Evolutionary conservation across 345 rosid species (phyloP).

Genomic region (Eucalyptus tenuipes): DNA sequence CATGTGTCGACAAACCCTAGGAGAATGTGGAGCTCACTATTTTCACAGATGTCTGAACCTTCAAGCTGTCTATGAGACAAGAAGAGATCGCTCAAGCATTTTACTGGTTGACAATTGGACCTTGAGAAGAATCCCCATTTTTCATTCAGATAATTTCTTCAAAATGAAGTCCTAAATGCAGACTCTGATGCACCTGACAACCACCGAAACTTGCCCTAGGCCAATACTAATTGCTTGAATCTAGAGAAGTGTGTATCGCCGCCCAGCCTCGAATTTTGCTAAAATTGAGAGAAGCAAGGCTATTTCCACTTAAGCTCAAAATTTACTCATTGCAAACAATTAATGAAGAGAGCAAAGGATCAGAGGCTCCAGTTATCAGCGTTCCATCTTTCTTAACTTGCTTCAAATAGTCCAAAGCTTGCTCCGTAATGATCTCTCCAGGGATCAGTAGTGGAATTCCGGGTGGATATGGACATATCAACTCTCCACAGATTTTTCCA

Average conservation of each 20-base stretch:
- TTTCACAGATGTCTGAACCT: background rate
- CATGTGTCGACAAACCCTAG: background rate
- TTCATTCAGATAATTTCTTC: background rate
- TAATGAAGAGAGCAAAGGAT: constrained; percentile 31
- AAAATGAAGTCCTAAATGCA: background rate
- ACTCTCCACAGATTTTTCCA: constrained; percentile 39
- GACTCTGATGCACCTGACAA: background rate
- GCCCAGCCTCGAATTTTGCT: background rate
- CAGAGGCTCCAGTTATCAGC: constrained; percentile 36
- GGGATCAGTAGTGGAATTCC: constrained; percentile 46
- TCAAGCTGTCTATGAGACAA: background rate
- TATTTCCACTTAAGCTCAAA: background rate
- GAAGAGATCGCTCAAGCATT: background rate
- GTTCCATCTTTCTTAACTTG: constrained; percentile 22
- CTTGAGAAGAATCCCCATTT: background rate
- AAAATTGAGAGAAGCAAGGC: background rate
- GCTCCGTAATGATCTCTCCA: constrained; percentile 33
- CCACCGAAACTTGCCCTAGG: background rate
- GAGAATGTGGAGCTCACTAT: background rate
- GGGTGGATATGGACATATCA: constrained; percentile 53
- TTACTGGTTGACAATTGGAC: background rate
- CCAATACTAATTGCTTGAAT: background rate
- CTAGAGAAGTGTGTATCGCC: background rate
- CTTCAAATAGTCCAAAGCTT: constrained; percentile 30
- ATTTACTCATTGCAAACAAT: constrained; percentile 11